A percentile compares a stretch with the other conserved stretches of the same genome.
These are phyloP conservation scores for Helotiales sp. DNA, from an alignment of 2,329 filamentous ascomycete species.

Conservation along the genomic window DNA sequence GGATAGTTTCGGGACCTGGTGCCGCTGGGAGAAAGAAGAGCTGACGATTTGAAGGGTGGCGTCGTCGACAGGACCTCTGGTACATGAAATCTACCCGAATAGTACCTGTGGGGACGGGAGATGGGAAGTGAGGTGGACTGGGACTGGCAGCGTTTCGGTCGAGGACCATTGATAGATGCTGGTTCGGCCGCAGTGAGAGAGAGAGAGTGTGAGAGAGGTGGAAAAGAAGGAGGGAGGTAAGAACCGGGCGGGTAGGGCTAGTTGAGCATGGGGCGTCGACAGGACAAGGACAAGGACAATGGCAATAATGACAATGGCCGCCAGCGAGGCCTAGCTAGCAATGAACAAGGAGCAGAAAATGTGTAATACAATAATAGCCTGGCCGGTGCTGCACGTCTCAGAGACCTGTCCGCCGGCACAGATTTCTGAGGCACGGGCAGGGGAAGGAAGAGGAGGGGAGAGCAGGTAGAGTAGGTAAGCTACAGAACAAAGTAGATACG, in stretches of 20 bases:
- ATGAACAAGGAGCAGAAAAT: neutral
- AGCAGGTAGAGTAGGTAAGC: too few relatives aligned
- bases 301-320: neutral
- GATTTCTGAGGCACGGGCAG: neutral
- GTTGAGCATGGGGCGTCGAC: neutral
- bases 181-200: neutral
- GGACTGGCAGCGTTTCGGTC: neutral
- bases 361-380: too few relatives aligned
- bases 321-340: neutral
- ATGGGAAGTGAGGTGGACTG: neutral
- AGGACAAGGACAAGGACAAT: neutral
- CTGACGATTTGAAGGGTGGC: neutral
- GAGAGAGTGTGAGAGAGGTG: too few relatives aligned
- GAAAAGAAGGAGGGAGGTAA: neutral
- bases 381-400: conserved; percentile 5
- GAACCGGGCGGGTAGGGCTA: neutral
- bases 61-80: neutral
- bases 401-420: neutral
- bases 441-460: too few relatives aligned
- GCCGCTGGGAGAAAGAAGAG: too few relatives aligned
- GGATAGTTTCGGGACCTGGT: neutral
- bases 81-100: neutral
- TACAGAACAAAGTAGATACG: too few relatives aligned
- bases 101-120: neutral
- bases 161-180: neutral